Evolutionary conservation across 345 rosid species (phyloP).

Genomic region (Salix exigua): DNA sequence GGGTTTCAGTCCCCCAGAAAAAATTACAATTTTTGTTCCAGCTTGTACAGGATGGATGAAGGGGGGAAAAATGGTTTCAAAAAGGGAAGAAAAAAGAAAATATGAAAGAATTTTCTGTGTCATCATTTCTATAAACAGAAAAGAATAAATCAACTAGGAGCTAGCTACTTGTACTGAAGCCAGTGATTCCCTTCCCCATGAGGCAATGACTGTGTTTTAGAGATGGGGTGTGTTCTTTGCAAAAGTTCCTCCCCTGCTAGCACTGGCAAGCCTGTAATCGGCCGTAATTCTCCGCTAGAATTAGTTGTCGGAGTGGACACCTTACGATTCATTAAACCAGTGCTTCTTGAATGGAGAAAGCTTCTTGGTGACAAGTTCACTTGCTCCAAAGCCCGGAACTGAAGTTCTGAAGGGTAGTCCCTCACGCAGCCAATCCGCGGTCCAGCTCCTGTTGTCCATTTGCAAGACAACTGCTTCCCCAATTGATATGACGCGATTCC

Average conservation of each 20-base stretch:
- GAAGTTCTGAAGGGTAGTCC: constrained; percentile 80
- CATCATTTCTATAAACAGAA: constrained; percentile 57
- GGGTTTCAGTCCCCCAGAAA: constrained; percentile 24
- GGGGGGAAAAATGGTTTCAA: not conserved
- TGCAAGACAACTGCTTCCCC: constrained; percentile 78
- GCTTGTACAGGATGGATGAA: constrained; percentile 10
- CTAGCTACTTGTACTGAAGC: constrained; percentile 20
- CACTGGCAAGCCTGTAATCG: not conserved
- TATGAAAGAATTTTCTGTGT: constrained; percentile 39
- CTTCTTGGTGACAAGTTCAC: constrained; percentile 78
- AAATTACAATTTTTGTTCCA: constrained; percentile 16
- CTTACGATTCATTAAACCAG: constrained; percentile 14
- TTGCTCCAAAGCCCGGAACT: constrained; percentile 77
- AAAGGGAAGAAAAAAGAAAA: constrained; percentile 22
- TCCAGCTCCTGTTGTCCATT: constrained; percentile 97
- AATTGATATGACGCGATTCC: constrained; percentile 61
- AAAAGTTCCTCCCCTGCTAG: not conserved
- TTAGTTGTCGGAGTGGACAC: not conserved
- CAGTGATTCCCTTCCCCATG: constrained; percentile 24
- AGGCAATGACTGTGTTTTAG: not conserved
- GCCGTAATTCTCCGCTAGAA: constrained; percentile 6
- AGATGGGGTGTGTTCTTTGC: constrained; percentile 19
- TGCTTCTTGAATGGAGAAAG: constrained; percentile 9
- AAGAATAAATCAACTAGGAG: constrained; percentile 44
- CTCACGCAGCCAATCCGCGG: constrained; percentile 92